Base-by-base conservation (phyloP, 306 rosid species). In the Vigna hirtella region DNA sequence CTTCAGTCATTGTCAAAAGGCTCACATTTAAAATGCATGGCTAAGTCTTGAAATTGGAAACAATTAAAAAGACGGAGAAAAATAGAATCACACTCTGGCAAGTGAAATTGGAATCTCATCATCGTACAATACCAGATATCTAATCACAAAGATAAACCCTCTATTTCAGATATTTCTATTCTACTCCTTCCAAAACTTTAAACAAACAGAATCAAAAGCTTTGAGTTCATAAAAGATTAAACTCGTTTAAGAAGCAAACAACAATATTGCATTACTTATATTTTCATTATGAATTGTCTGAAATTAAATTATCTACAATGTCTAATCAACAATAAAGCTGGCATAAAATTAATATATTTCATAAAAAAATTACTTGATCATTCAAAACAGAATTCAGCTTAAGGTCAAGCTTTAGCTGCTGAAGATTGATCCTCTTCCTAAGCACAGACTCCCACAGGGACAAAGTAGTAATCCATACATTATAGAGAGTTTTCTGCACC, bases 371-470 rank as follows among this genome's bases (percentile, higher is more conserved):
- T 91, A 93, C 98, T 79, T 93, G 95, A 80, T 86, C 88, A 79
- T 90, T 89, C 83, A 93, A 82, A 80, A 93, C 76, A n/a, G 90
- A 83, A 74, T 84, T 89, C 79, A 91, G 84, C 86, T 88, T 91
- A 45, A 91, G 85, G 85, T 91, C 95, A 58, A 91, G 92, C 86
- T 87, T 91, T 88, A 88, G 82, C 89, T 89, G 97, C 75, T 89
- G 95, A 66, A 91, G 88, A 88, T 76, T 62, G 77, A 91, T 86
- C 82, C 90, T 86, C 78, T 93, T 89, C 71, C 89, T 85, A 82
- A 87, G 84, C n/a, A 93, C 97, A 18, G 90, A 93, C 81, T 91
- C 93, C 97, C 93, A 87, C 65, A 93, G 82, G 71, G 85, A 82
- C 66, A 86, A 81, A 45, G 85, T 88, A 28, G 90, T 71, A 43